A percentile compares a stretch with the other conserved stretches of the same genome.
Evolutionary conservation across 2,329 filamentous ascomycete species (phyloP).

Genomic region (Clonostachys rosea): DNA sequence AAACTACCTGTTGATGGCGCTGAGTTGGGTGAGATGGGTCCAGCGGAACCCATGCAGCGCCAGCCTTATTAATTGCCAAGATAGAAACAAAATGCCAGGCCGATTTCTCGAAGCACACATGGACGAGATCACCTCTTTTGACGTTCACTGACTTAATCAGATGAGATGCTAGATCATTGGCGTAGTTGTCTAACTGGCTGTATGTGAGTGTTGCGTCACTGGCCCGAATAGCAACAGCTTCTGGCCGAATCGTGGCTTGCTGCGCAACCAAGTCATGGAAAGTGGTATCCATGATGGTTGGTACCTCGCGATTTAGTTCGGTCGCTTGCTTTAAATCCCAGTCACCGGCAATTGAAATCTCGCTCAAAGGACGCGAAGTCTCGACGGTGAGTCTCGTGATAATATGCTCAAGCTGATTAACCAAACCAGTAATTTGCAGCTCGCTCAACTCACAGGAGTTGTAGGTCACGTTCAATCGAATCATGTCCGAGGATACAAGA

Average conservation of each 20-base stretch:
- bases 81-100: neutral
- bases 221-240: constrained; percentile 3
- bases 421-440: neutral
- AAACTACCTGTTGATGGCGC: neutral
- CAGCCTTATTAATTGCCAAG: neutral
- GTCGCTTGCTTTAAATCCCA: neutral
- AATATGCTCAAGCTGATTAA: constrained; percentile 2
- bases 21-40: neutral
- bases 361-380: neutral
- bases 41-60: neutral
- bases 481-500: neutral
- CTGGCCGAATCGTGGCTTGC: neutral
- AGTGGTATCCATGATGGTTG: neutral
- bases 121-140: constrained; percentile 6
- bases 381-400: constrained; percentile 1
- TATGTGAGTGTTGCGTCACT: constrained; percentile 21
- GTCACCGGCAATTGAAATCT: neutral
- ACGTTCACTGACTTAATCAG: constrained; percentile 10
- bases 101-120: neutral
- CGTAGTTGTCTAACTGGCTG: constrained; percentile 14
- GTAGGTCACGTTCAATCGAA: constrained; percentile 2
- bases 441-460: neutral
- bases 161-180: neutral
- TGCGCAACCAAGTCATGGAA: neutral
- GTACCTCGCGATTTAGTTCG: neutral